Conservation (phyloP, 1,284 basidiomycete genomes). For the Trametes hirsuta region DNA sequence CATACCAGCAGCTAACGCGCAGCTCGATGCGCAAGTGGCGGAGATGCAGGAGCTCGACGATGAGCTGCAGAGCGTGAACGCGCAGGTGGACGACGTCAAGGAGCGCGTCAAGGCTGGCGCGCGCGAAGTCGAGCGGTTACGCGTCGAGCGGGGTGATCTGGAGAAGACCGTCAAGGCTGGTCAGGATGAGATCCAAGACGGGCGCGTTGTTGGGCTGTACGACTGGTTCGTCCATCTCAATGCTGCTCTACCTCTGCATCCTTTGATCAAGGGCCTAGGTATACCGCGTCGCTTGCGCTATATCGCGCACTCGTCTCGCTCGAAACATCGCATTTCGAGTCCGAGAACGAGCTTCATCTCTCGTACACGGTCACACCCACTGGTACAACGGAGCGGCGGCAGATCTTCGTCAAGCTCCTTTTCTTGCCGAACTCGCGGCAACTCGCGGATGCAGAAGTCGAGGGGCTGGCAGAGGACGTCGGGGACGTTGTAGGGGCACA, state of each 20-base stretch:
- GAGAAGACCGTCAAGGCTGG: slow-evolving; percentile 69
- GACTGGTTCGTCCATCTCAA: slow-evolving; percentile 55
- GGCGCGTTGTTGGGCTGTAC: slow-evolving; percentile 61
- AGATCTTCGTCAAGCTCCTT: slow-evolving; percentile 58
- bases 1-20: slow-evolving; percentile 67
- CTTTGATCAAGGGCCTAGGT: slow-evolving; percentile 48
- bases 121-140: slow-evolving; percentile 64
- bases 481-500: slow-evolving; percentile 65
- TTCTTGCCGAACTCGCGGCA: slow-evolving; percentile 70
- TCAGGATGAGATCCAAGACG: slow-evolving; percentile 68
- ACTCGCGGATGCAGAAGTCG: slow-evolving; percentile 59
- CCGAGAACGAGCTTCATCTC: slow-evolving; percentile 76
- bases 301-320: slow-evolving; percentile 68
- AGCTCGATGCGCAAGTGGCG: slow-evolving; percentile 68
- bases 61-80: slow-evolving; percentile 47
- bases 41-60: slow-evolving; percentile 78
- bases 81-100: slow-evolving; percentile 55
- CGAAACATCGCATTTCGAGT: slow-evolving; percentile 57
- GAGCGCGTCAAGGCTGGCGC: slow-evolving; percentile 59
- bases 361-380: slow-evolving; percentile 54
- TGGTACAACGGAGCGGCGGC: slow-evolving; percentile 20
- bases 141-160: slow-evolving; percentile 65
- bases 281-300: slow-evolving; percentile 63
- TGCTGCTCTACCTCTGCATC: not conserved
- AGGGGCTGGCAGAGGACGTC: slow-evolving; percentile 56